Base-by-base conservation (phyloP, 1,284 basidiomycete species). In the Ganoderma sp. region DNA sequence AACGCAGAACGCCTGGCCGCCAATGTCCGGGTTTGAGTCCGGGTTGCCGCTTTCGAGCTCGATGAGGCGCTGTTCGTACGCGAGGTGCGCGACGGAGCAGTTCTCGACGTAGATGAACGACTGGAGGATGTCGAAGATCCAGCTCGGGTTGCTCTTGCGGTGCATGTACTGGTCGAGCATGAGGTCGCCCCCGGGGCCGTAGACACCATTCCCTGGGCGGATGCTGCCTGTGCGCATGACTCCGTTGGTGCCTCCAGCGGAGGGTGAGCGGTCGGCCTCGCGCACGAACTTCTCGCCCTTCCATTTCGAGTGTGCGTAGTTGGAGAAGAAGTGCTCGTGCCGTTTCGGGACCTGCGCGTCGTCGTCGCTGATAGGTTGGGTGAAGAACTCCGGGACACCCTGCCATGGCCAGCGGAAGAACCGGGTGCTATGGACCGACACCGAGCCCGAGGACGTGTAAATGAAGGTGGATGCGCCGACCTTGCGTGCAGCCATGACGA, bases 341-440 rank as follows among this genome's bases (percentile, higher is more conserved):
- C 77, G 78, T 70, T 79, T 84, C 1, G 86, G 86, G 0, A 85
- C 69, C 37, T 76, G 70, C 14, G 64, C 75, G 64, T 87, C 85
- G 70, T 88, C 85, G 73, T 93, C 90, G 69, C 83, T 84, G 69
- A 89, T 81, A 2, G 81, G 77, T 74, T 91, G 90, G 3, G 87
- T 81, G 73, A 87, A 87, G 69, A 81, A 76, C n/a, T 79, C 71
- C 0, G 89, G 88, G 67, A 79, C 80, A n/a, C 67, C 80, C 78
- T 91, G 82, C 90, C 90, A 92, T 2, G 90, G 91, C 87, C 88
- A 91, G 14, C 90, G 81, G 77, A 87, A 85, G 71, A 90, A 87
- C 0, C 87, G 83, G 6, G 85, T 81, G 34, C 87, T 80, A 7
- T 83, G 81, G 6, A 90, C 80, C 4, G 79, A 81, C 32, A 91